These are phyloP conservation scores for Dionaea muscipula DNA, from an alignment of 179 eudicot species.

Conservation along the genomic window DNA sequence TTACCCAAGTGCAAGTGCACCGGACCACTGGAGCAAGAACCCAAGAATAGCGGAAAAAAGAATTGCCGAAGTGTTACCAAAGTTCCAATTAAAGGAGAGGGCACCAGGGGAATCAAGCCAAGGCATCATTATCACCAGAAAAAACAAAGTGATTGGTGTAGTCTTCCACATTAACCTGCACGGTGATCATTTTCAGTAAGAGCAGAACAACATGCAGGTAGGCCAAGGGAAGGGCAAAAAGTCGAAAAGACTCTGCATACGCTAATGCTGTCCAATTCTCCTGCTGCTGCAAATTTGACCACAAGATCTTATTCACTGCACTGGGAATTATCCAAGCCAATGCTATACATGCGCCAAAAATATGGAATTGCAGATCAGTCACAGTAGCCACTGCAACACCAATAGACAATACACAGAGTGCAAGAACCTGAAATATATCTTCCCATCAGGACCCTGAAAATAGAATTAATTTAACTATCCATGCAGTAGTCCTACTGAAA, in stretches of 20 bases:
- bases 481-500: neutral
- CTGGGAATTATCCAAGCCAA: constrained; percentile 93
- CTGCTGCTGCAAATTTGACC: constrained; percentile 91
- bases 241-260: constrained; percentile 28
- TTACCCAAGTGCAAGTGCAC: constrained; percentile 89
- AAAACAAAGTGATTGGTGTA: constrained; percentile 74
- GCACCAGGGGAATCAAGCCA: constrained; percentile 83
- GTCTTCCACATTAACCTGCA: constrained; percentile 94
- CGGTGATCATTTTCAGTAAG: neutral
- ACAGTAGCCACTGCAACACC: constrained; percentile 96
- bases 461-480: neutral
- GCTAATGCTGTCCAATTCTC: constrained; percentile 91
- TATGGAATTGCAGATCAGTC: constrained; percentile 79
- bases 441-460: constrained; percentile 5
- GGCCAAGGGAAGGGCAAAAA: neutral
- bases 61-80: constrained; percentile 42
- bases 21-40: constrained; percentile 94
- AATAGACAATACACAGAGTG: constrained; percentile 52
- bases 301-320: constrained; percentile 79
- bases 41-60: constrained; percentile 72
- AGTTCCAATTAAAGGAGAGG: constrained; percentile 57
- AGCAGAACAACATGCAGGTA: neutral
- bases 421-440: constrained; percentile 44
- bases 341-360: constrained; percentile 93
- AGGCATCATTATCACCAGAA: constrained; percentile 73